Percentiles rank a stretch among this genome's conserved stretches.
These are phyloP conservation scores for Astragalus membranaceus DNA, from an alignment of 306 rosid species.

Conservation along the genomic window DNA sequence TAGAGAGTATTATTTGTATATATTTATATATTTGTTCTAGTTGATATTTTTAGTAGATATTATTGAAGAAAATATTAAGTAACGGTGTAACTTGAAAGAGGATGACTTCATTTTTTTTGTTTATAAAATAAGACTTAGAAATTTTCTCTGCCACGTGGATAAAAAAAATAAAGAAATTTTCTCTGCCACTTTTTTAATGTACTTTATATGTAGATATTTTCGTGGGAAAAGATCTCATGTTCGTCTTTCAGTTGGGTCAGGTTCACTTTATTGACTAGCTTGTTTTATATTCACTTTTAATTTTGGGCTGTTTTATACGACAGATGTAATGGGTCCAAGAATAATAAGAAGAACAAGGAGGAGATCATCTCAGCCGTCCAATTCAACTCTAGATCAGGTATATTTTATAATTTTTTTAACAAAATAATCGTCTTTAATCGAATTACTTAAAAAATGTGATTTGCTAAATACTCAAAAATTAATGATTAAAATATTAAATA, in stretches of 20 bases:
- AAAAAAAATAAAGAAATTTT: not conserved
- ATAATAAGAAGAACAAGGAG: constrained; percentile 27
- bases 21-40: too few relatives aligned
- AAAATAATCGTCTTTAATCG: too few relatives aligned
- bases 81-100: not conserved
- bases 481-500: too few relatives aligned
- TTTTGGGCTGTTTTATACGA: not conserved
- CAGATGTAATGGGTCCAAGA: constrained; percentile 25
- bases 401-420: not conserved
- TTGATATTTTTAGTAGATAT: too few relatives aligned
- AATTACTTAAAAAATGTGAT: too few relatives aligned
- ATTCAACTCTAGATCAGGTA: constrained; percentile 57
- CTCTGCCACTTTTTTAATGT: not conserved
- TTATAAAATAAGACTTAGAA: not conserved
- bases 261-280: not conserved
- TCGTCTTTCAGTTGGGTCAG: not conserved
- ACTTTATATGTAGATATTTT: not conserved
- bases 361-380: constrained; percentile 33
- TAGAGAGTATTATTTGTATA: too few relatives aligned
- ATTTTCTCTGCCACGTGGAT: not conserved
- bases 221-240: not conserved
- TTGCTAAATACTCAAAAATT: too few relatives aligned
- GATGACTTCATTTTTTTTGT: not conserved
- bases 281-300: not conserved
- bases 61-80: too few relatives aligned